These are phyloP conservation scores for Triticum urartu DNA, from an alignment of 176 grass and related monocot species.

Conservation along the genomic window DNA sequence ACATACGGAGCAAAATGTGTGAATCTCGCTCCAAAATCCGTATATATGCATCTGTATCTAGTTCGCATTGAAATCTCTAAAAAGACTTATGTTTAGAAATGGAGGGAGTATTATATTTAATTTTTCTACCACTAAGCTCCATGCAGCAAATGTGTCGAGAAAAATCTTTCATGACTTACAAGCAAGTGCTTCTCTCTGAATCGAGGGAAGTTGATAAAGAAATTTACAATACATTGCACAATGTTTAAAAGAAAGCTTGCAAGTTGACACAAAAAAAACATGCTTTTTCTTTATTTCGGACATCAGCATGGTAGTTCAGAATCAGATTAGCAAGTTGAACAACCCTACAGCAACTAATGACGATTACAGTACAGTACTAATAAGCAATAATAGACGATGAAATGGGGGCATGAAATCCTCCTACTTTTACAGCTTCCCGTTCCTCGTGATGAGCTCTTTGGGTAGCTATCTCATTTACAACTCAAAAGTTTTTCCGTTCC, in stretches of 20 bases:
- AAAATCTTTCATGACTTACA: background rate
- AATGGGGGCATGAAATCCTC: slow-evolving; percentile 4
- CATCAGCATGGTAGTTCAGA: background rate
- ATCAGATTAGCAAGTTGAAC: slow-evolving; percentile 36
- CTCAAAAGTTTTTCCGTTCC: background rate
- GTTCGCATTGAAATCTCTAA: too few species aligned
- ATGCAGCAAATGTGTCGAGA: background rate
- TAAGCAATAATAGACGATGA: background rate
- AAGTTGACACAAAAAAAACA: background rate
- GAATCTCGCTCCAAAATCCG: too few species aligned
- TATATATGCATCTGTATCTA: too few species aligned
- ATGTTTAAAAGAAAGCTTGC: slow-evolving; percentile 1
- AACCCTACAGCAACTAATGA: slow-evolving; percentile 21
- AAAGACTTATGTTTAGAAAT: too few species aligned
- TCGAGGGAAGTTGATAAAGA: background rate
- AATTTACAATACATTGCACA: background rate
- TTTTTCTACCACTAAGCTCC: background rate
- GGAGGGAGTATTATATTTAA: too few species aligned
- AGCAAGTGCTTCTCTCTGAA: background rate
- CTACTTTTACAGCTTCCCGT: slow-evolving; percentile 17
- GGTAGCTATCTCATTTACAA: slow-evolving; percentile 26
- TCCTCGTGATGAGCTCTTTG: slow-evolving; percentile 15
- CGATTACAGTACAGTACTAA: slow-evolving; percentile 19
- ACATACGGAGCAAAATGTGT: too few species aligned
- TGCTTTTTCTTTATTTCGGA: slow-evolving; percentile 27